Conservation (phyloP, 768 basidiomycete species). For the Leccinum arenicola region DNA sequence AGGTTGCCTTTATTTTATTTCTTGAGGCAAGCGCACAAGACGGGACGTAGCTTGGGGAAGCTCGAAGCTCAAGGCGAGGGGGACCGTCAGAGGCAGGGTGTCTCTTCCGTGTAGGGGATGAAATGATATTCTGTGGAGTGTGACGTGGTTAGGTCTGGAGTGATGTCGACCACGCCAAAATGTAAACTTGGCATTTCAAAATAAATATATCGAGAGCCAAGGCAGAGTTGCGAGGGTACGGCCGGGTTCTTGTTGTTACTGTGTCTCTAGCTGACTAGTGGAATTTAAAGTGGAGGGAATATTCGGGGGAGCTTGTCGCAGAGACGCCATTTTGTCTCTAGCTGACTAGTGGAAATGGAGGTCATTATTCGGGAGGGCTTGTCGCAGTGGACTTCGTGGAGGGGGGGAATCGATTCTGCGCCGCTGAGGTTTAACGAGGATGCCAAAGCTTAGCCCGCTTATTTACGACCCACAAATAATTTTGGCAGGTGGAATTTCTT, state of each 20-base stretch:
- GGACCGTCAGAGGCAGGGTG: background rate
- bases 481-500: slow-evolving; percentile 16
- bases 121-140: slow-evolving; percentile 6
- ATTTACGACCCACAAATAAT: background rate
- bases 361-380: background rate
- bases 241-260: background rate
- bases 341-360: too few species aligned
- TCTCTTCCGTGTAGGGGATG: background rate
- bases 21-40: background rate
- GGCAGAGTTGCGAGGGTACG: background rate
- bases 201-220: background rate
- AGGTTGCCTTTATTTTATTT: background rate
- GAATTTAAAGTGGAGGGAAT: too few species aligned
- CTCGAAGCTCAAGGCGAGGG: background rate
- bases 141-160: background rate
- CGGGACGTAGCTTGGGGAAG: background rate
- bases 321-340: background rate
- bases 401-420: background rate
- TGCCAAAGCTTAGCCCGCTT: background rate
- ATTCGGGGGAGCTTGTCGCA: background rate
- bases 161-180: background rate
- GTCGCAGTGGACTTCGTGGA: background rate
- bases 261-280: too few species aligned
- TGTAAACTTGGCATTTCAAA: background rate
- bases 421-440: slow-evolving; percentile 3